phyloP scores from a whole-genome alignment of 345 rosid species.

The Linum tenue region DNA sequence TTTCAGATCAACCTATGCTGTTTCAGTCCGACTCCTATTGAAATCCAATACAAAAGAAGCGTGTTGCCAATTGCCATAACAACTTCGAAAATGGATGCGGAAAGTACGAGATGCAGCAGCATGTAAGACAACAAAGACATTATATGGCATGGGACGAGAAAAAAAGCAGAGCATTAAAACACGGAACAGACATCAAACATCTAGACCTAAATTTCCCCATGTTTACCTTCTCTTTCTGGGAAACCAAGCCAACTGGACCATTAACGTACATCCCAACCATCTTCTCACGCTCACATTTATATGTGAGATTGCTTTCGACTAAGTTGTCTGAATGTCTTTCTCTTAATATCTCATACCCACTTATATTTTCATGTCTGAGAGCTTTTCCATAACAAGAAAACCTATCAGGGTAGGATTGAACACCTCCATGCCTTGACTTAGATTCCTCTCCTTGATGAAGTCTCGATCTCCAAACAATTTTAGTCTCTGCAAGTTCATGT shows the following conservation, averaged over 20 bases:
- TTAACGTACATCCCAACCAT: conserved; percentile 21
- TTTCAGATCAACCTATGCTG: no score
- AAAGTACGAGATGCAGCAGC: conserved; percentile 3
- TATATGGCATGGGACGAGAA: conserved; percentile 12
- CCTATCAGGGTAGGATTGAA: conserved; percentile 21
- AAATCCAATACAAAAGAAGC: no score
- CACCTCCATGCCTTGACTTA: conserved; percentile 22
- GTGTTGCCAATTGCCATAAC: no score
- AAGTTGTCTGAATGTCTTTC: conserved; percentile 22
- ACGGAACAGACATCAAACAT: conserved; percentile 22
- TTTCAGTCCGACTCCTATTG: no score
- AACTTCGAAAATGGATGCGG: background rate
- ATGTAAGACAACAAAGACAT: conserved; percentile 7
- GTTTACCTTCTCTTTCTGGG: conserved; percentile 57
- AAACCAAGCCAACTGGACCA: conserved; percentile 36
- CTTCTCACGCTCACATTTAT: conserved; percentile 26
- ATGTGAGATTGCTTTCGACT: conserved; percentile 18
- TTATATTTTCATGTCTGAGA: conserved; percentile 18
- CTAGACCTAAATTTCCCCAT: conserved; percentile 23
- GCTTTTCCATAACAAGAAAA: conserved; percentile 18
- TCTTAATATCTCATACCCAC: conserved; percentile 14
- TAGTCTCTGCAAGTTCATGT: conserved; percentile 21
- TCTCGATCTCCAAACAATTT: conserved; percentile 18
- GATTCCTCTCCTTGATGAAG: conserved; percentile 20
- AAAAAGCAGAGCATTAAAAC: conserved; percentile 17